phyloP scores from a whole-genome alignment of 208 protist species.

The Trypanosoma melophagium region DNA sequence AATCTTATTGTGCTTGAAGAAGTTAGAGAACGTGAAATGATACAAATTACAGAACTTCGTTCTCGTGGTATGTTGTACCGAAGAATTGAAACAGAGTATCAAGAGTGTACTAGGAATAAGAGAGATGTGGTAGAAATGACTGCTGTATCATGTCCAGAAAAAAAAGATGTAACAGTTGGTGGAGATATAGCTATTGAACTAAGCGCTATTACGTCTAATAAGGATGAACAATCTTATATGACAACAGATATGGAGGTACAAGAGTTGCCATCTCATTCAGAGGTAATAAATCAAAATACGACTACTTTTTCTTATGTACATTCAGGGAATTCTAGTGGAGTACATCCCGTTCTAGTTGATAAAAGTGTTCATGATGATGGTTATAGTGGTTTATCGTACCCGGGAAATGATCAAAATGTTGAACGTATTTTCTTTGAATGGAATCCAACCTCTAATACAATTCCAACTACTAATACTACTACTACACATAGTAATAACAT shows the following conservation, averaged over 20 bases:
- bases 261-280: not conserved
- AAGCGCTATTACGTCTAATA: slow-evolving; percentile 1
- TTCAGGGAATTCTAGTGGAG: slow-evolving; percentile 2
- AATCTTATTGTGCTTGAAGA: slow-evolving; percentile 5
- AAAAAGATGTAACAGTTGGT: not conserved
- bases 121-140: not conserved
- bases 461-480: slow-evolving; percentile 10
- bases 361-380: not conserved
- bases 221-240: slow-evolving; percentile 11
- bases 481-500: slow-evolving; percentile 1
- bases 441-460: slow-evolving; percentile 63
- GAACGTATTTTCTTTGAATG: slow-evolving; percentile 55
- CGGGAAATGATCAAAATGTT: not conserved
- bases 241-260: not conserved
- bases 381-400: not conserved
- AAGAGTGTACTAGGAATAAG: not conserved
- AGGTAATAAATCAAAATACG: not conserved
- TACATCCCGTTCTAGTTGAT: not conserved
- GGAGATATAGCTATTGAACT: slow-evolving; percentile 8
- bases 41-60: slow-evolving; percentile 4
- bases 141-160: not conserved
- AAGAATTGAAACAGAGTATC: not conserved
- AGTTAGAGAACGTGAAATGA: slow-evolving; percentile 3
- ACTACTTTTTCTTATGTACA: slow-evolving; percentile 8
- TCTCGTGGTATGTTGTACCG: slow-evolving; percentile 9